Conservation (phyloP, 1,284 basidiomycete genomes). For the Ceratobasidium sp. region DNA sequence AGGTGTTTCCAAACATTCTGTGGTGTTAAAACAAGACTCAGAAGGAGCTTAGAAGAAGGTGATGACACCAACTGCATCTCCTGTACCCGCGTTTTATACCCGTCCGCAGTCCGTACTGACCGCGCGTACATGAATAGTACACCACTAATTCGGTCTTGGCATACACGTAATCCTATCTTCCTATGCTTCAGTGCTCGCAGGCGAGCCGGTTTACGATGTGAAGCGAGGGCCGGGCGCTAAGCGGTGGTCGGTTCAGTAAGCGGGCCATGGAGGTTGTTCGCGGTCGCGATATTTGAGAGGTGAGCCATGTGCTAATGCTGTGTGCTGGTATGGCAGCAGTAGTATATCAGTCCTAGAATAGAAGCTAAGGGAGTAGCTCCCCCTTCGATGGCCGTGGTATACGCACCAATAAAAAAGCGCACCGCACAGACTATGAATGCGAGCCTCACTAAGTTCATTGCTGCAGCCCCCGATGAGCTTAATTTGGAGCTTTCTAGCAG, state of each 20-base stretch:
- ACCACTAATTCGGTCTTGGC: background rate
- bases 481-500: no score
- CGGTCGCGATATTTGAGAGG: background rate
- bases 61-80: background rate
- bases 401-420: no score
- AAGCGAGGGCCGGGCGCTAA: background rate
- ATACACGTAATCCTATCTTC: background rate
- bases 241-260: background rate
- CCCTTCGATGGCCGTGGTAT: no score
- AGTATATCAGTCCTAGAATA: no score
- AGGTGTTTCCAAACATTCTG: constrained; percentile 12
- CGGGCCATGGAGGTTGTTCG: background rate
- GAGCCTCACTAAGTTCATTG: no score
- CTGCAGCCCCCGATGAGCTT: no score
- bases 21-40: background rate
- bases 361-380: no score
- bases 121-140: background rate
- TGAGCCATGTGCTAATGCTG: no score
- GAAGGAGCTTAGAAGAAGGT: background rate
- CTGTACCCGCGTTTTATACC: constrained; percentile 4
- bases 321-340: no score
- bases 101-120: background rate
- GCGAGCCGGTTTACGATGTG: no score
- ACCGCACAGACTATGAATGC: no score
- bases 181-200: no score